Evolutionary conservation across 2,329 filamentous ascomycete species (phyloP), one percentile per base, ranked within the genome.

Genomic region (Gnomoniopsis smithogilvyi): DNA sequence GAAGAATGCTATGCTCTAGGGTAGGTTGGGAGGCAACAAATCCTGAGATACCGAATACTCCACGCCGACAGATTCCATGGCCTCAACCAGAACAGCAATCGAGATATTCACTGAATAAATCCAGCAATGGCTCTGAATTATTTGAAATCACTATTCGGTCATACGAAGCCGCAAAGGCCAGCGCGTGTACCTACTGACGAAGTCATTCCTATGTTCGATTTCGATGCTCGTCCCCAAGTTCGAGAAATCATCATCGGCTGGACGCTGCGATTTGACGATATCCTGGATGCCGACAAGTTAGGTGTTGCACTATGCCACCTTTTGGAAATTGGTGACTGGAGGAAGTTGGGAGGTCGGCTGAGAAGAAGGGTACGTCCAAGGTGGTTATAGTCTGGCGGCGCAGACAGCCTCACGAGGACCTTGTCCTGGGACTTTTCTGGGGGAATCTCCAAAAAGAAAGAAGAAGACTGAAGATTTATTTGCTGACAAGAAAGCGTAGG

Each of bases 291-390:
- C 4, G 63, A 73, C 6, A 75, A 71, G 51, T 66, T 81, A 19
- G 66, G 69, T 15, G 34, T 54, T 3, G 67, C 75, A 2, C 62
- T 80, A 12, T 67, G 67, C 21, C 67, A 67, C 26, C 63, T 80
- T n/a, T 61, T 79, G 4, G 68, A 72, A 30, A 70, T 71, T 22
- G 74, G 72, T 7, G 73, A 74, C 38, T 81, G 78, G 78, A 70
- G 70, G 26, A 78, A 78, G 62, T 63, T 81, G 2, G 77, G 78
- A 0, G 78, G 72, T n/a, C 70, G 78, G 19, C 46, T 80, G 30
- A 68, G 77, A 33, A 54, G 68, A 41, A 77, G 74, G 61, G 77
- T 78, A 19, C 48, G 34, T 51, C 14, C 6, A 24, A 7, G n/a
- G 26, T 30, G 26, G 26, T 8, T 8, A 30, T 30, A 8, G 26